Base-by-base conservation (phyloP, 148 eudicot genomes). In the Spergularia marina region DNA sequence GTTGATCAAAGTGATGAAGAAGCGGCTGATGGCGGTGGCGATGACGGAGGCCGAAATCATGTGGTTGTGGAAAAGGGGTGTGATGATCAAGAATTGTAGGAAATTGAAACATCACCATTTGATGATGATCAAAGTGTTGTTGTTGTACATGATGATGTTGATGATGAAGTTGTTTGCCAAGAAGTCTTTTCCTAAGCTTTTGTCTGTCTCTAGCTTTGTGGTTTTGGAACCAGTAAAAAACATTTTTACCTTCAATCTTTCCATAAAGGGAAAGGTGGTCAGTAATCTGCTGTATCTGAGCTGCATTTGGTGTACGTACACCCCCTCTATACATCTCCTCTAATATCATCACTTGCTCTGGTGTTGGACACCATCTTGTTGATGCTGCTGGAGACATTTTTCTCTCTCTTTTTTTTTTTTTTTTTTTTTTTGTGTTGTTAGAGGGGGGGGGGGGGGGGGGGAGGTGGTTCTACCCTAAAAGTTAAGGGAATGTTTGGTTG, bases 151-250 rank as follows among this genome's bases (percentile, higher is more conserved):
- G 66, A 7, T 54, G 75, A 3, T 73, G 72, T 11, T 77, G 76
- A 18, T 51, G 53, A 10, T 53, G 57, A 64, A 54, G 60, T 30
- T 73, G 77, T 59, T 79, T 78, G 2, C 66, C 72, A 70, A 80
- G 76, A 34, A 80, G 76, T 18, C 75, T 65, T 66, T 81, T 81
- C 73, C 84, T 68, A 12, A 89, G 84, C 84, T 90, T 94, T 41
- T 91, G 98, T 14, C 97, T 77, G 23, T 94, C 97, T 44, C 97
- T 82, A 14, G 98, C 98, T 67, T 93, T 94, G 80, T 94, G 98
- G 69, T 94, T 94, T 72, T 94, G 98, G 58, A 93, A 93, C 98
- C 98, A 93, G 76, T 93, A 93, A 49, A 93, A 93, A 30, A 91
- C 96, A 75, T 91, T 94, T 62, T 94, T 94, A 67, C 98, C 94